Percentiles rank a stretch among this genome's conserved stretches.
phyloP scores from a whole-genome alignment of 192 early-diverging fungal genomes.

The Backusella tuberculispora region DNA sequence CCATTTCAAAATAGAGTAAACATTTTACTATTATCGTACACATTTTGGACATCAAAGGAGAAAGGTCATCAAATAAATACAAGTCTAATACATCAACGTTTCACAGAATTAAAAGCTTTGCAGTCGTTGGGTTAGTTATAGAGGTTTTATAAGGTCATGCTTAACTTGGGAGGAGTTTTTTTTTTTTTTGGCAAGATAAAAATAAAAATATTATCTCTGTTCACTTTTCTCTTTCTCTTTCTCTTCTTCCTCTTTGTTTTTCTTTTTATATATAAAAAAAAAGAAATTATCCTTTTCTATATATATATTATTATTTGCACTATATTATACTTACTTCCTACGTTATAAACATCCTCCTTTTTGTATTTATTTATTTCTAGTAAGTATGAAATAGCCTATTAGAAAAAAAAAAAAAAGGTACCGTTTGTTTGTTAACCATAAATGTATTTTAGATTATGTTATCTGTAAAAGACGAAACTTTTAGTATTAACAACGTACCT shows the following conservation, averaged over 20 bases:
- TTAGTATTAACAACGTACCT: slow-evolving; percentile 3
- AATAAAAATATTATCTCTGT: not conserved
- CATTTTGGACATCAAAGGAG: not conserved
- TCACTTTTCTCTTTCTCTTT: not conserved
- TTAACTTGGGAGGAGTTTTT: not conserved
- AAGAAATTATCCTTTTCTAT: not conserved
- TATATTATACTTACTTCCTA: not conserved
- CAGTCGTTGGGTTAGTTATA: slow-evolving; percentile 5
- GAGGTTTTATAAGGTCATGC: slow-evolving; percentile 3
- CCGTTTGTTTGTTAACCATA: slow-evolving; percentile 12
- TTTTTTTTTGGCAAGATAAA: not conserved
- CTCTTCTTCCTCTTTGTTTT: not conserved
- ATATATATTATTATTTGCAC: not conserved
- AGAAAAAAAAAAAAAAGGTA: not conserved
- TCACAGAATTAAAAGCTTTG: slow-evolving; percentile 14
- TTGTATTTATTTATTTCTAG: slow-evolving; percentile 6
- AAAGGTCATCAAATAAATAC: slow-evolving; percentile 2
- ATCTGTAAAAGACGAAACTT: slow-evolving; percentile 13
- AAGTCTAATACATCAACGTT: slow-evolving; percentile 4
- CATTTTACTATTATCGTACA: slow-evolving; percentile 5
- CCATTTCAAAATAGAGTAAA: not conserved
- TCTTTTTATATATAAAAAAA: not conserved
- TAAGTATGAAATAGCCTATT: slow-evolving; percentile 2
- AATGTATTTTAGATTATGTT: slow-evolving; percentile 12
- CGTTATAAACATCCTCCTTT: not conserved